Base-by-base conservation (phyloP, 345 rosid genomes). In the Mangifera indica region DNA sequence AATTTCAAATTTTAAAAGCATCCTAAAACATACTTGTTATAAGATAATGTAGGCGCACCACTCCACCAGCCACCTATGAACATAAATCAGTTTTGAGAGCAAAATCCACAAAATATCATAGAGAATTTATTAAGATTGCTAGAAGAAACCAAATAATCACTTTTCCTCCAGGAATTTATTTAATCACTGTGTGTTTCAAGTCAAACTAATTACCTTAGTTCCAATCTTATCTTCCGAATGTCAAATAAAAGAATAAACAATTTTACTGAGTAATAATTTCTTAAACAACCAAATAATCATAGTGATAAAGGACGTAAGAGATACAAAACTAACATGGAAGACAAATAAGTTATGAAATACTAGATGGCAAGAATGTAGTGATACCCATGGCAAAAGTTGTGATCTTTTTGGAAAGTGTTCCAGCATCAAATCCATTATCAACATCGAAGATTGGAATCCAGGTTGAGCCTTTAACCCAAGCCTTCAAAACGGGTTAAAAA, bases 41-140 rank as follows among this genome's bases (percentile, higher is more conserved):
- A 89, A 77, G 88, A 79, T 40, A 93, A 70, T 9, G 84, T 85
- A 60, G 97, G 94, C 51, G 72, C 84, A 40, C 98, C 98, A 67
- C 98, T 93, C 97, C 98, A 90, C 98, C 98, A 93, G 60, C 97
- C 95, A 75, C 98, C 98, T 91, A 79, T 64, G 78, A 74, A 34
- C 55, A 71, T 34, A 78, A 80, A 57, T 24, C 76, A 63, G 60
- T 40, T 74, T 61, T 65, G 61, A 29, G 40, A 67, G 21, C 61
- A 48, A 21, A 21, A 29, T 48, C 34, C 32, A 7, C 14, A 10
- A 66, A 68, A 66, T 62, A 48, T 45, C 29, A 62, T 24, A 42
- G 40, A 42, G 22, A 71, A 65, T 0, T 10, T 20, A 70, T 5
- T 26, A 11, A 48, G 15, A 15, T 12, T 6, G 11, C 42, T 32